Percentiles rank a stretch among this genome's conserved stretches.
phyloP scores from a whole-genome alignment of 2,329 filamentous ascomycete genomes.

The Gnomoniopsis sp. region DNA sequence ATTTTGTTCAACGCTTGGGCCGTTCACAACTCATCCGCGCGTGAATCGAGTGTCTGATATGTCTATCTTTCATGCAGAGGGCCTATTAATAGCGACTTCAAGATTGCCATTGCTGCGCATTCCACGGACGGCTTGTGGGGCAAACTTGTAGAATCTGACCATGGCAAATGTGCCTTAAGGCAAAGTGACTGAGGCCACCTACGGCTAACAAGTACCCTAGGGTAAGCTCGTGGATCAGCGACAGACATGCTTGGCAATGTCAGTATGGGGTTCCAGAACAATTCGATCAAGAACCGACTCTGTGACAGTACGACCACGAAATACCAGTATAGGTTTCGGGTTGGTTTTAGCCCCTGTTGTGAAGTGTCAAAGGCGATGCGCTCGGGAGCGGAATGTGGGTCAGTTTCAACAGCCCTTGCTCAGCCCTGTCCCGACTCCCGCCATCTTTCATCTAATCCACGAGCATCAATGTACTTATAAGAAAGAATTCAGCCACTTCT shows the following conservation, averaged over 20 bases:
- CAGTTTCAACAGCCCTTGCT: neutral
- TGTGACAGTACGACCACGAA: neutral
- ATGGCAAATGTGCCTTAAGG: too few species aligned
- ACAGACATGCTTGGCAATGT: neutral
- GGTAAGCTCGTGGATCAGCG: too few species aligned
- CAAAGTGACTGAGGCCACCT: too few species aligned
- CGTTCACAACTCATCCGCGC: too few species aligned
- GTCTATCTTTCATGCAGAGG: too few species aligned
- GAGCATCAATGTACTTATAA: neutral
- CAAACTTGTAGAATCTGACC: too few species aligned
- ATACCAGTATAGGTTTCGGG: constrained; percentile 7
- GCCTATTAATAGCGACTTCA: too few species aligned
- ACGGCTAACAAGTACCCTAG: too few species aligned
- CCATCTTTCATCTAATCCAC: neutral
- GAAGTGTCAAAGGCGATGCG: neutral
- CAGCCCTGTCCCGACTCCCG: neutral
- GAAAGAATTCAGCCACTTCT: neutral
- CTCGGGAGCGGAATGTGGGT: constrained; percentile 4
- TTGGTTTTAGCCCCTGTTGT: constrained; percentile 7
- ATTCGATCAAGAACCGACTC: neutral
- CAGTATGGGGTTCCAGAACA: neutral
- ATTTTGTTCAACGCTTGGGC: too few species aligned
- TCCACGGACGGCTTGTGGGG: too few species aligned
- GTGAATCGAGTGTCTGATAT: too few species aligned
- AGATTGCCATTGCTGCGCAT: too few species aligned